Percentiles rank a stretch among this genome's conserved stretches.
Evolutionary conservation across 768 basidiomycete species (phyloP).

Genomic region (Mycena indigotica): DNA sequence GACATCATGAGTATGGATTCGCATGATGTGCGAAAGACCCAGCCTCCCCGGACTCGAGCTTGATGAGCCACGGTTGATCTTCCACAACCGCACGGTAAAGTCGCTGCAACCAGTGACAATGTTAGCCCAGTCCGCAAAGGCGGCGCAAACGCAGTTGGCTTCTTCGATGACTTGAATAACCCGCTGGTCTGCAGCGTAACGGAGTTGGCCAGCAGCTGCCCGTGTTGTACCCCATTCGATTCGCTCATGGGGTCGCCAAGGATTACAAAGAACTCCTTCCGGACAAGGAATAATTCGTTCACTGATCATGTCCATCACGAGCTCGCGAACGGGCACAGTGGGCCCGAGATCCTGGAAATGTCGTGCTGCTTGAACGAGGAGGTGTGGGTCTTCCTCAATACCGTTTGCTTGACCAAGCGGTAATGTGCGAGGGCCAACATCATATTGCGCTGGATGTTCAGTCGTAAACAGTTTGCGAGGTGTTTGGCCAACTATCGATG

Average conservation of each 20-base stretch:
- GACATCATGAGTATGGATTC: slow-evolving; percentile 74
- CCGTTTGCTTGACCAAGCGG: slow-evolving; percentile 75
- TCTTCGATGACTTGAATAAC: slow-evolving; percentile 78
- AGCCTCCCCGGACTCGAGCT: slow-evolving; percentile 26
- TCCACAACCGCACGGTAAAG: slow-evolving; percentile 85
- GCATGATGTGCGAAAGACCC: slow-evolving; percentile 71
- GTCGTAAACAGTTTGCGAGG: slow-evolving; percentile 80
- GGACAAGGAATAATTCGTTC: slow-evolving; percentile 66
- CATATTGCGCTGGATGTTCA: slow-evolving; percentile 75
- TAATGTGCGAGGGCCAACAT: slow-evolving; percentile 71
- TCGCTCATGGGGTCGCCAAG: slow-evolving; percentile 65
- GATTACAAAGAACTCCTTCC: slow-evolving; percentile 57
- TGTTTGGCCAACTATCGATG: slow-evolving; percentile 78
- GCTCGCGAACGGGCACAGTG: slow-evolving; percentile 45
- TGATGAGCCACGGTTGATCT: slow-evolving; percentile 44
- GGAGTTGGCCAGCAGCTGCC: slow-evolving; percentile 54
- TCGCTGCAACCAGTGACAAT: slow-evolving; percentile 82
- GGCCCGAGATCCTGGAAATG: slow-evolving; percentile 57
- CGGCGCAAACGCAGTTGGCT: slow-evolving; percentile 69
- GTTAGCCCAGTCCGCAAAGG: slow-evolving; percentile 71
- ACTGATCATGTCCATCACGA: slow-evolving; percentile 60
- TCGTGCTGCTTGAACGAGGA: slow-evolving; percentile 59
- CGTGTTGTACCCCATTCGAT: slow-evolving; percentile 64
- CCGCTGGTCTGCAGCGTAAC: slow-evolving; percentile 66
- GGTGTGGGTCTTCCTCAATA: slow-evolving; percentile 79